These are phyloP conservation scores for Rhynchospora breviuscula DNA, from an alignment of 176 grass and related monocot species.

Conservation along the genomic window DNA sequence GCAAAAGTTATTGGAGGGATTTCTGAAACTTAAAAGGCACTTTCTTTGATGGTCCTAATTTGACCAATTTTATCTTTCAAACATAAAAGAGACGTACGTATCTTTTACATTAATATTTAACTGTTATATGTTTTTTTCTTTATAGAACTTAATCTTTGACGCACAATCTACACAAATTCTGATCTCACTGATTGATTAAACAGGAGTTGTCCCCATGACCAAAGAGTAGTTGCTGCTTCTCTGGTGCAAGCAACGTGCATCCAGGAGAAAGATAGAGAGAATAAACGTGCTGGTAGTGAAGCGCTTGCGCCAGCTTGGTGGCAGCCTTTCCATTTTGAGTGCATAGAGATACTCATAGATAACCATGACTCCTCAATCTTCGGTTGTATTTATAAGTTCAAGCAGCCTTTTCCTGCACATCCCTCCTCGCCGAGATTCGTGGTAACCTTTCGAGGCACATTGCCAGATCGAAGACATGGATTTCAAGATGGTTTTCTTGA, in stretches of 20 bases:
- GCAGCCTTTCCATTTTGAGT: not conserved
- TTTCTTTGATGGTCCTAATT: not conserved
- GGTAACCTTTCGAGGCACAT: constrained; percentile 11
- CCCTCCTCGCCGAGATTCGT: constrained; percentile 1
- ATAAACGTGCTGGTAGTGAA: not conserved
- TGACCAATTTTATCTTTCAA: not conserved
- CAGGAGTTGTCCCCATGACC: constrained; percentile 13
- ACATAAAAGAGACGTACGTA: not conserved
- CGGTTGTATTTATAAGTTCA: not conserved
- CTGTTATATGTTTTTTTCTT: not conserved
- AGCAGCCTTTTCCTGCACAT: not conserved
- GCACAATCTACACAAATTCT: not conserved
- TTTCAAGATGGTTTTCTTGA: constrained; percentile 7
- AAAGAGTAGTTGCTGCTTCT: constrained; percentile 1
- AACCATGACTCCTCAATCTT: not conserved
- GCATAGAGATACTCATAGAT: not conserved
- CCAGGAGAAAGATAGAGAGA: constrained; percentile 1
- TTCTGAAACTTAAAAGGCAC: not conserved
- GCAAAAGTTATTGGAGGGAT: too few relatives aligned
- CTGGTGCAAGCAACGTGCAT: constrained; percentile 2
- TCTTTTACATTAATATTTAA: not conserved
- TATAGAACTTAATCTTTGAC: not conserved
- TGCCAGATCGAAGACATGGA: not conserved
- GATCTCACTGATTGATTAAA: not conserved
- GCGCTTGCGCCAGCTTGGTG: constrained; percentile 2